Percentiles rank a stretch among this genome's conserved stretches.
phyloP scores from a whole-genome alignment of 306 rosid species.

The Prunus salicina region DNA sequence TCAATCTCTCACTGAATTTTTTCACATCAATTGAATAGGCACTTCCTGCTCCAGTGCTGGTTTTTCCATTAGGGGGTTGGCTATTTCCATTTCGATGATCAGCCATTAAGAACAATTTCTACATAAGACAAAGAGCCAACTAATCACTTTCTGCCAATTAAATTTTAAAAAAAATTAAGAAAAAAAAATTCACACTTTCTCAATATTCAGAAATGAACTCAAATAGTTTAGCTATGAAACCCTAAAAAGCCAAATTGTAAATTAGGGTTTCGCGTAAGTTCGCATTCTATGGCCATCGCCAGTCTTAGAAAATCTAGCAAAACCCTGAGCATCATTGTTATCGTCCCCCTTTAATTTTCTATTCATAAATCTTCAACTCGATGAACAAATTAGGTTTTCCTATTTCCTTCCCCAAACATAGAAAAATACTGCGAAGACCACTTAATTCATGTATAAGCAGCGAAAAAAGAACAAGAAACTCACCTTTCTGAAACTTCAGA shows the following conservation, averaged over 20 bases:
- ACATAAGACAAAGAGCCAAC: conserved; percentile 7
- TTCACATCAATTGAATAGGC: conserved; percentile 62
- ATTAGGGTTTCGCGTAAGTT: not conserved
- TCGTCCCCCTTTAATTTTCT: not conserved
- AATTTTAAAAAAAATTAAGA: not conserved
- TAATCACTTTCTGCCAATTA: not conserved
- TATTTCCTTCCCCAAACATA: not conserved
- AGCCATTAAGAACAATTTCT: conserved; percentile 47
- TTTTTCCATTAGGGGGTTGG: conserved; percentile 60
- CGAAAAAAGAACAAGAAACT: not conserved
- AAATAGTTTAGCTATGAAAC: not conserved
- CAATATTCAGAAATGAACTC: not conserved
- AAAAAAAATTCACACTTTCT: not conserved
- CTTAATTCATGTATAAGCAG: not conserved
- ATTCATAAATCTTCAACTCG: not conserved
- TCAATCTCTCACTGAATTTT: conserved; percentile 60
- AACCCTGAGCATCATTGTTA: not conserved
- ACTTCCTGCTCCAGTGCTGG: conserved; percentile 43
- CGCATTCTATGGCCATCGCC: not conserved
- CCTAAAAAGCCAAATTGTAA: not conserved
- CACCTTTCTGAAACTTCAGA: conserved; percentile 1
- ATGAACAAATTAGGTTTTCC: conserved; percentile 10
- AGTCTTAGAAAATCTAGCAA: not conserved
- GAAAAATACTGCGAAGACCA: not conserved
- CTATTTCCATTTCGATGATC: conserved; percentile 76